Evolutionary conservation across 1,284 basidiomycete species (phyloP), one percentile per base, ranked within the genome.

Genomic region (Cystobasidium pallidum): DNA sequence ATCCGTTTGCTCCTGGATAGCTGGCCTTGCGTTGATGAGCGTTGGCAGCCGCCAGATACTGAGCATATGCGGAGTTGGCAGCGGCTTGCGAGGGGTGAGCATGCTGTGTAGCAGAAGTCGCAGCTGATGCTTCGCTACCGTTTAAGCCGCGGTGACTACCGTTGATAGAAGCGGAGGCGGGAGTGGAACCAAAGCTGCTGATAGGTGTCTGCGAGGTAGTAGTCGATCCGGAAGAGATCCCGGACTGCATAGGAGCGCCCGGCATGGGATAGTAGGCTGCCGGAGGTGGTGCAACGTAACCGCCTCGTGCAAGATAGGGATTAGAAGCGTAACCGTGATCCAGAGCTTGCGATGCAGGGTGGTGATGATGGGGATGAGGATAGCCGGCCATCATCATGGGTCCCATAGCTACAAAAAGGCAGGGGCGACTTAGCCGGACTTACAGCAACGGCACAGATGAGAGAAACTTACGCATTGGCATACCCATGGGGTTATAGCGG

Each of bases 401-500:
- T 64, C 47, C 45, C 41, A 64, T n/a, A 24, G 58, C 62, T 64
- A 21, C 1, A 17, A 21, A 51, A 10, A 34, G 13, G 45, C 43
- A 51, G 3, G 21, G 13, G 15, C 19, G 32, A 21, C 26, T 49
- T 15, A 63, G 61, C 41, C n/a, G n/a, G n/a, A 10, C 36, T 17
- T 21, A 39, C 36, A 39, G 36, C 36, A 39, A 7, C 36, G 36
- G 36, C 36, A 6, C 36, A 39, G 6, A 45, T 45, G 15, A 15
- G 21, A 28, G 7, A 30, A 7, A 36, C 68, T 64, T 52, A 71
- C 68, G 68, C 45, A 71, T 63, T 24, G 47, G 59, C 51, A 71
- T 71, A n/a, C 45, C 54, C 68, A 71, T 71, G 2, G 68, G 68
- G 24, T 71, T 71, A 51, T 62, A 71, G 17, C 68, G 43, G 32